A percentile compares a stretch with the other conserved stretches of the same genome.
Conservation (phyloP, 805 yeast genomes). For the Naumovozyma castellii region DNA sequence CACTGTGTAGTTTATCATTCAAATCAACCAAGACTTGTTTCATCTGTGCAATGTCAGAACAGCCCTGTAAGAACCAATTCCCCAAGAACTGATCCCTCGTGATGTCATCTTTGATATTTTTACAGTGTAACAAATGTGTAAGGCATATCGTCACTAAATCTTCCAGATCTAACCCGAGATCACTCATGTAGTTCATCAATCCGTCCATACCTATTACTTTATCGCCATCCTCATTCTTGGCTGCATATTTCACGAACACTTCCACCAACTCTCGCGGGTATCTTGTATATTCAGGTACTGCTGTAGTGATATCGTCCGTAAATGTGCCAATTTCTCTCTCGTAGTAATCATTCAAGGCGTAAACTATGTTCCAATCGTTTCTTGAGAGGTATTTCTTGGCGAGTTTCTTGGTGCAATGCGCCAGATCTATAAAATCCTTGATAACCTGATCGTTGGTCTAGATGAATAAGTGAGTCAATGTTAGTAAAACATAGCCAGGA, state of each 20-base stretch:
- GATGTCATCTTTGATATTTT: conserved; percentile 14
- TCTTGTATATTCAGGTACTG: background rate
- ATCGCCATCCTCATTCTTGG: conserved; percentile 12
- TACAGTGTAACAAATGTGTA: conserved; percentile 51
- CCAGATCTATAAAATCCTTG: conserved; percentile 16
- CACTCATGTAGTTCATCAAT: conserved; percentile 56
- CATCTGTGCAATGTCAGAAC: conserved; percentile 41
- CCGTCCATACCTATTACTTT: conserved; percentile 66
- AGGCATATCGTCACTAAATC: conserved; percentile 61
- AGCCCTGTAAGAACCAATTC: conserved; percentile 19
- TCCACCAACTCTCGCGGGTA: conserved; percentile 14
- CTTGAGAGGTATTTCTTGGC: conserved; percentile 19
- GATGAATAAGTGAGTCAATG: background rate
- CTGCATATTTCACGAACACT: conserved; percentile 15
- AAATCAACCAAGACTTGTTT: conserved; percentile 29
- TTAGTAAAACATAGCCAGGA: background rate
- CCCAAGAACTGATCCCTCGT: conserved; percentile 16
- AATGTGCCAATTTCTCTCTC: conserved; percentile 22
- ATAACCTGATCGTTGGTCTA: conserved; percentile 4
- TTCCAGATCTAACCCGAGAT: conserved; percentile 63
- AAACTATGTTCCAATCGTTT: conserved; percentile 24
- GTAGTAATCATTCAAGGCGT: conserved; percentile 27
- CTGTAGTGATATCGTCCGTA: conserved; percentile 1
- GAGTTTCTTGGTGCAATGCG: conserved; percentile 12
- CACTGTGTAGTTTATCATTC: conserved; percentile 27